phyloP scores from a whole-genome alignment of 495 filamentous ascomycete species.

The Neurospora sp. region DNA sequence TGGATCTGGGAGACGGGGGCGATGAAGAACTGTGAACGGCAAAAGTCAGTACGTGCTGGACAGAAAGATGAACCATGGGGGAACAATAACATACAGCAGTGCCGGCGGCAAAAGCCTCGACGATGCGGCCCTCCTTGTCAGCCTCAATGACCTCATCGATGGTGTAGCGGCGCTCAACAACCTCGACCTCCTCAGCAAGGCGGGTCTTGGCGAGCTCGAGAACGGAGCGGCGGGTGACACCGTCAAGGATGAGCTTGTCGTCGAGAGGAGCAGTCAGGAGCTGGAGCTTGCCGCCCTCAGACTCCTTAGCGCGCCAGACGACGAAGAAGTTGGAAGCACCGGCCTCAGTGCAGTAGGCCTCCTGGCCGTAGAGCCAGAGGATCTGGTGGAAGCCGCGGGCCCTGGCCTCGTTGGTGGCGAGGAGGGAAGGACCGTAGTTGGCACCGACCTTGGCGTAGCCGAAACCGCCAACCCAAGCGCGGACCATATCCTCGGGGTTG shows the following conservation, averaged over 20 bases:
- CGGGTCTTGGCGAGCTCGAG: constrained; percentile 61
- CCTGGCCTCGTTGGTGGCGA: constrained; percentile 63
- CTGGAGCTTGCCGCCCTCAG: constrained; percentile 51
- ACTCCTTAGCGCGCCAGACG: constrained; percentile 60
- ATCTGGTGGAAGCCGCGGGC: constrained; percentile 72
- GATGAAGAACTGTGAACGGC: constrained; percentile 58
- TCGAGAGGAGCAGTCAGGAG: constrained; percentile 76
- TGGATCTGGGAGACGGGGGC: constrained; percentile 63
- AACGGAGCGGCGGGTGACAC: constrained; percentile 70
- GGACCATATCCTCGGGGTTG: constrained; percentile 62
- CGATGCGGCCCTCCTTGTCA: constrained; percentile 58
- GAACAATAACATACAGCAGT: constrained; percentile 56
- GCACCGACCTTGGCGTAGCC: constrained; percentile 85
- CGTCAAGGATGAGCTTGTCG: constrained; percentile 73
- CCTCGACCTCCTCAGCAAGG: constrained; percentile 51
- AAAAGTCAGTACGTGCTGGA: not conserved
- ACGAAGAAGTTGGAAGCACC: constrained; percentile 93
- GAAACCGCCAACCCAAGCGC: constrained; percentile 89
- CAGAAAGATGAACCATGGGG: not conserved
- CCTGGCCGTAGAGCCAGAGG: constrained; percentile 76
- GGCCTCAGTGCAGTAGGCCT: constrained; percentile 75
- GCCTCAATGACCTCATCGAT: constrained; percentile 73
- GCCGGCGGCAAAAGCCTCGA: constrained; percentile 80
- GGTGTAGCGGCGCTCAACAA: constrained; percentile 70
- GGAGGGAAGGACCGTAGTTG: constrained; percentile 78